phyloP scores from a whole-genome alignment of 2,329 filamentous ascomycete species.

The Claviceps humidiphila region DNA sequence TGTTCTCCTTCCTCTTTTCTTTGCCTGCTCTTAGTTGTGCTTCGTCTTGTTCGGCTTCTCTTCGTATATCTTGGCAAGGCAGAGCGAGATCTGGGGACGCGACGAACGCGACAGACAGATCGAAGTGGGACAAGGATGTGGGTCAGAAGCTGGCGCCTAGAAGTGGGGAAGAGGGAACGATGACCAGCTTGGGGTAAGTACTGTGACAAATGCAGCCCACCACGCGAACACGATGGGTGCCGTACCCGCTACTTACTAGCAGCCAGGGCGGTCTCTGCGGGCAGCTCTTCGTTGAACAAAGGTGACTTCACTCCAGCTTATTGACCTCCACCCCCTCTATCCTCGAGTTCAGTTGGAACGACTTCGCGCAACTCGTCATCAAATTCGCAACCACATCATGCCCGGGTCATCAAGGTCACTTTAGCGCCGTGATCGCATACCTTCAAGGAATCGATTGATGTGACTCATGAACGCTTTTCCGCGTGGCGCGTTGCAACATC shows the following conservation, averaged over 20 bases:
- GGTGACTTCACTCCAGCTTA: constrained; percentile 17
- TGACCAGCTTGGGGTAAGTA: constrained; percentile 9
- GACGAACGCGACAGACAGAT: constrained; percentile 11
- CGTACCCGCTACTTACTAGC: background rate
- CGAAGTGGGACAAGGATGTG: constrained; percentile 4
- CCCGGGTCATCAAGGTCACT: constrained; percentile 30
- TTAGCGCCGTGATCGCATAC: constrained; percentile 29
- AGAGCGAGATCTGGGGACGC: constrained; percentile 11
- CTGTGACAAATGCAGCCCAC: constrained; percentile 4
- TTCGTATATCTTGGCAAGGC: background rate
- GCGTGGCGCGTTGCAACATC: constrained; percentile 31
- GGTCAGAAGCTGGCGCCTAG: background rate
- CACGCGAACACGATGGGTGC: no score
- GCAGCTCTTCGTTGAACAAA: constrained; percentile 15
- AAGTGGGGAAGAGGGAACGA: constrained; percentile 7
- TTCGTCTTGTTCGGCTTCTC: background rate
- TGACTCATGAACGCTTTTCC: constrained; percentile 28
- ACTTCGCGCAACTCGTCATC: constrained; percentile 22
- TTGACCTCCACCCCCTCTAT: constrained; percentile 14
- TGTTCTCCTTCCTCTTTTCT: background rate
- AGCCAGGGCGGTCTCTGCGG: constrained; percentile 9
- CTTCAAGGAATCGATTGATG: constrained; percentile 23
- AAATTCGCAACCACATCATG: constrained; percentile 25
- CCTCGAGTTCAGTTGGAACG: constrained; percentile 13
- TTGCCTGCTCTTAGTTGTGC: background rate